These are phyloP conservation scores for Esteya vermicola DNA, from an alignment of 2,329 filamentous ascomycete genomes.

Conservation along the genomic window DNA sequence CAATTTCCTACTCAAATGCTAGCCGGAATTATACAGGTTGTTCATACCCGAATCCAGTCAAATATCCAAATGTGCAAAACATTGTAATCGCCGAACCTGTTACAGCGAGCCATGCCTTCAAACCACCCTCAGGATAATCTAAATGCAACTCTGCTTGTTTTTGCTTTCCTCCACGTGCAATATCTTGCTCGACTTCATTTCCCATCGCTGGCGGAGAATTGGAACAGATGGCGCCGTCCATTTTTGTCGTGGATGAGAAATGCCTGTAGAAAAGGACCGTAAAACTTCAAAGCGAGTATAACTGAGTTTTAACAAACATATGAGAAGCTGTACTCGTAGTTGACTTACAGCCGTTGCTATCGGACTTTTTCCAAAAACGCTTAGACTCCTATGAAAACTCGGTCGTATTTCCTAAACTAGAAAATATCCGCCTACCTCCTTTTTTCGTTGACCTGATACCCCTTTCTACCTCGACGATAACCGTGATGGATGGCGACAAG, in stretches of 20 bases:
- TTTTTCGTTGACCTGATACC: too few species aligned
- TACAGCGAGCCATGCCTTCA: slow-evolving; percentile 16
- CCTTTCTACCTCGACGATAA: background rate
- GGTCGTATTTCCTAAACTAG: too few species aligned
- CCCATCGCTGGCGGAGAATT: background rate
- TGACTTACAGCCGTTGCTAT: too few species aligned
- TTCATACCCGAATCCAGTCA: slow-evolving; percentile 2
- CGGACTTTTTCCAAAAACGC: background rate
- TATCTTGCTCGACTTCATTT: background rate
- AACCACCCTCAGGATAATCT: slow-evolving; percentile 10
- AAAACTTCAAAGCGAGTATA: too few species aligned
- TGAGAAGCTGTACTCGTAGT: background rate
- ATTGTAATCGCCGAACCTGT: slow-evolving; percentile 11
- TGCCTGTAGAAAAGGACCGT: too few species aligned
- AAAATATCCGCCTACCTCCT: too few species aligned
- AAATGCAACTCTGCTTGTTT: background rate
- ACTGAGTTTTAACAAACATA: too few species aligned
- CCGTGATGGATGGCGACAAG: background rate
- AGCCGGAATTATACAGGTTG: background rate
- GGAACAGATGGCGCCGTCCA: too few species aligned
- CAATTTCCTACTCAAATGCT: background rate
- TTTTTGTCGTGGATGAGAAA: too few species aligned
- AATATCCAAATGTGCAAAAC: slow-evolving; percentile 11
- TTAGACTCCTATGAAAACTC: too few species aligned
- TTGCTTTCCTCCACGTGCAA: background rate